Evolutionary conservation across 2,329 filamentous ascomycete species (phyloP).

Genomic region (Didymellaceae sp.): DNA sequence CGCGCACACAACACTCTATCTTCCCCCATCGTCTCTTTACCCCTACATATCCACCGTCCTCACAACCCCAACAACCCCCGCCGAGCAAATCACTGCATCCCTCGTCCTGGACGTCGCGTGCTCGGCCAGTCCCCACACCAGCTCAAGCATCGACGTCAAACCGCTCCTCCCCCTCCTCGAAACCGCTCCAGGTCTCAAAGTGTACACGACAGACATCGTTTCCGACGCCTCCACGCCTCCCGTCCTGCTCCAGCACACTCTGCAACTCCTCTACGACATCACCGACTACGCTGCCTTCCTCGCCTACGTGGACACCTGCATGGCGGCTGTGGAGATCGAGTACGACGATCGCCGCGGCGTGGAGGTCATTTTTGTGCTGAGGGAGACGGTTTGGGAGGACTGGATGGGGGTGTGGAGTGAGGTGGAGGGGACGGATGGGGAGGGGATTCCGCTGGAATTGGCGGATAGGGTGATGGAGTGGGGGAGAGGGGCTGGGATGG

Average conservation of each 20-base stretch:
- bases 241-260: neutral
- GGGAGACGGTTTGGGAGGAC: neutral
- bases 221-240: too few relatives aligned
- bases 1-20: neutral
- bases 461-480: constrained; percentile 3
- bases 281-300: neutral
- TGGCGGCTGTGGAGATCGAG: constrained; percentile 3
- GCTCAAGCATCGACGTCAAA: constrained; percentile 1
- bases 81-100: neutral
- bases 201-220: too few relatives aligned
- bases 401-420: constrained; percentile 15
- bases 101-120: neutral
- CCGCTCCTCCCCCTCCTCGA: neutral
- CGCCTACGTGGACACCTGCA: neutral
- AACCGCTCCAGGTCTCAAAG: too few relatives aligned
- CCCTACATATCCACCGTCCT: neutral
- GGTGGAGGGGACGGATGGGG: neutral
- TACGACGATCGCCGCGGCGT: neutral
- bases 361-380: constrained; percentile 7
- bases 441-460: constrained; percentile 9
- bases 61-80: neutral
- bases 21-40: neutral
- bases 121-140: neutral
- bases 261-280: constrained; percentile 5
- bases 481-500: constrained; percentile 9